These are phyloP conservation scores for Metschnikowia gruessii DNA, from an alignment of 805 yeast species.

Conservation along the genomic window DNA sequence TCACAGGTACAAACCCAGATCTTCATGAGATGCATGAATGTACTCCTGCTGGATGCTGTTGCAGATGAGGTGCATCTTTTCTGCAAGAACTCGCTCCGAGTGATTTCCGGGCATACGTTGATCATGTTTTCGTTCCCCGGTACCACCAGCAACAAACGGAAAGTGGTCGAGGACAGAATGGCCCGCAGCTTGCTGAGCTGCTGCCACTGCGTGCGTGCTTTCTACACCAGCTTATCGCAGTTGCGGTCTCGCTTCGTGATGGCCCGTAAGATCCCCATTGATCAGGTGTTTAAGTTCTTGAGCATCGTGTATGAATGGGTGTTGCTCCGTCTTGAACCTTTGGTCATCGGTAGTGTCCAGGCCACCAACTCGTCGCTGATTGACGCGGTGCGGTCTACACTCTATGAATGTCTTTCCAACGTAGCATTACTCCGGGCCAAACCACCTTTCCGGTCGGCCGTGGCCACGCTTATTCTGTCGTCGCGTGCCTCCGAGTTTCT, in stretches of 20 bases:
- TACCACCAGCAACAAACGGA: conserved; percentile 31
- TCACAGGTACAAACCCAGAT: conserved; percentile 28
- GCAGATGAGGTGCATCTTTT: conserved; percentile 44
- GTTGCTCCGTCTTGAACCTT: conserved; percentile 15
- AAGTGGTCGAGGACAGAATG: conserved; percentile 40
- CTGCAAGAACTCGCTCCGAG: conserved; percentile 49
- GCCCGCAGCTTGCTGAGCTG: conserved; percentile 46
- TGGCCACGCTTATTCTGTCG: conserved; percentile 17
- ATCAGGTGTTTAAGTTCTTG: conserved; percentile 31
- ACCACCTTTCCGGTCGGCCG: conserved; percentile 32
- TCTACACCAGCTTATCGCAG: conserved; percentile 51
- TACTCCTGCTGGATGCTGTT: conserved; percentile 17
- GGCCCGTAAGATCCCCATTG: conserved; percentile 42
- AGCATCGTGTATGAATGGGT: conserved; percentile 38
- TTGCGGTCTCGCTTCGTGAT: conserved; percentile 51
- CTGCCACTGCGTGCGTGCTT: conserved; percentile 50
- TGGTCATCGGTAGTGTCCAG: conserved; percentile 3
- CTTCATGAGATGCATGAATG: conserved; percentile 23
- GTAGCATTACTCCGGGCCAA: conserved; percentile 49
- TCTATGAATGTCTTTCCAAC: conserved; percentile 47
- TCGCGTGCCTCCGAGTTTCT: conserved; percentile 4
- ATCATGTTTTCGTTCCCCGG: conserved; percentile 58
- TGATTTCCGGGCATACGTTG: conserved; percentile 52
- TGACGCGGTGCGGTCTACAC: conserved; percentile 4
- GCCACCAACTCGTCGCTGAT: conserved; percentile 5